Conservation (phyloP, 2,329 filamentous ascomycete species). For the Apiospora malaysiana region DNA sequence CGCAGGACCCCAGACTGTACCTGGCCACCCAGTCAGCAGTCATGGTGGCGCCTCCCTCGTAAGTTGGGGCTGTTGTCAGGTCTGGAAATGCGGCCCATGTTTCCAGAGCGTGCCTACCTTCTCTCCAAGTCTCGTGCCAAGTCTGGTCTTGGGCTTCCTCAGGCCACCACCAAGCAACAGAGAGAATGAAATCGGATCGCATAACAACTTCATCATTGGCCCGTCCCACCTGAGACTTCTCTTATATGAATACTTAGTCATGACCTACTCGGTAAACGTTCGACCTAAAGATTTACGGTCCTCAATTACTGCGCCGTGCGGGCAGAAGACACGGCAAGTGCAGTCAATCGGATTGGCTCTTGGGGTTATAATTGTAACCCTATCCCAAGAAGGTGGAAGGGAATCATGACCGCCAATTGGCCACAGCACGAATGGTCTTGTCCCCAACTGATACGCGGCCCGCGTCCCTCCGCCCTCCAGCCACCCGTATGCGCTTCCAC, state of each 20-base stretch:
- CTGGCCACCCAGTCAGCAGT: neutral
- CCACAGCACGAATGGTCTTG: neutral
- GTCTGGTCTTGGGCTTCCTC: neutral
- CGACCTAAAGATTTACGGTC: neutral
- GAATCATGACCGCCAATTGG: neutral
- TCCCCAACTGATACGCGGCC: neutral
- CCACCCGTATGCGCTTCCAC: neutral
- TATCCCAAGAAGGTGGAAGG: neutral
- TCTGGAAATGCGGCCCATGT: constrained; percentile 1
- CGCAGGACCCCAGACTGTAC: neutral
- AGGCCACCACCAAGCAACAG: neutral
- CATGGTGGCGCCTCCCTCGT: neutral
- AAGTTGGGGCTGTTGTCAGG: neutral
- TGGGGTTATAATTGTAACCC: neutral
- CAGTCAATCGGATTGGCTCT: neutral
- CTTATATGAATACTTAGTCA: neutral
- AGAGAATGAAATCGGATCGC: neutral
- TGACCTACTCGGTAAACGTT: neutral
- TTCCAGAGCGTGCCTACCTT: neutral
- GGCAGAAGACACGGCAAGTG: neutral
- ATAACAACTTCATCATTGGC: neutral
- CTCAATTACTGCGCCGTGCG: neutral
- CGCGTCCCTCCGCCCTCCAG: neutral
- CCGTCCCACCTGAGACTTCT: constrained; percentile 6
- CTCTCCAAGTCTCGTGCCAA: no score